phyloP scores from a whole-genome alignment of 139 green algal species.

The Closterium sp. region DNA sequence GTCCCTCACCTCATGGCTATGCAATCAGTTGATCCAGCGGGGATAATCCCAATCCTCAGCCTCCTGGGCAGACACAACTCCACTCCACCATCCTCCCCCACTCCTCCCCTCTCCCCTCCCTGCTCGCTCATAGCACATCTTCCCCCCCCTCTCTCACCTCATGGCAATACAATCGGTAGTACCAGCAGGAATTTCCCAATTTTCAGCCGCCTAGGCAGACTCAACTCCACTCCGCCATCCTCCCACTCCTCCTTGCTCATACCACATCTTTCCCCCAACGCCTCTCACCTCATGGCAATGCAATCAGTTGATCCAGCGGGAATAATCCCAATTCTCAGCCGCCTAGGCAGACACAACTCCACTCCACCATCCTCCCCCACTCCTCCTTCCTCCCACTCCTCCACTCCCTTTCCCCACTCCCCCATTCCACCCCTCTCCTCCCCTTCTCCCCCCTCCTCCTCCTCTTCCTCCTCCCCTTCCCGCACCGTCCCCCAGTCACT shows the following conservation, averaged over 20 bases:
- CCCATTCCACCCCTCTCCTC: neutral
- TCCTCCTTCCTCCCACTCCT: no score
- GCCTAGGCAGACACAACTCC: neutral
- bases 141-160: no score
- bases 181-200: no score
- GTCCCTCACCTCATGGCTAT: no score
- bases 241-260: neutral
- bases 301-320: slow-evolving; percentile 20
- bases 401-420: neutral
- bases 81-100: no score
- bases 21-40: no score
- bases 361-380: neutral
- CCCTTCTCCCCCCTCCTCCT: neutral
- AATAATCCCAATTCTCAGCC: slow-evolving; percentile 24
- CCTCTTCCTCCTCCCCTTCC: neutral
- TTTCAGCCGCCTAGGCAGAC: no score
- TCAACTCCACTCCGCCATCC: neutral
- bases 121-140: no score
- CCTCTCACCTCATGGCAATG: slow-evolving; percentile 30
- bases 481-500: neutral
- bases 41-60: no score
- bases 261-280: neutral
- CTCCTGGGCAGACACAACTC: no score
- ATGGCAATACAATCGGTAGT: no score
- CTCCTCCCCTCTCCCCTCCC: neutral